A percentile compares a stretch with the other conserved stretches of the same genome.
Conservation (phyloP, 306 rosid species). For the Lablab purpureus region DNA sequence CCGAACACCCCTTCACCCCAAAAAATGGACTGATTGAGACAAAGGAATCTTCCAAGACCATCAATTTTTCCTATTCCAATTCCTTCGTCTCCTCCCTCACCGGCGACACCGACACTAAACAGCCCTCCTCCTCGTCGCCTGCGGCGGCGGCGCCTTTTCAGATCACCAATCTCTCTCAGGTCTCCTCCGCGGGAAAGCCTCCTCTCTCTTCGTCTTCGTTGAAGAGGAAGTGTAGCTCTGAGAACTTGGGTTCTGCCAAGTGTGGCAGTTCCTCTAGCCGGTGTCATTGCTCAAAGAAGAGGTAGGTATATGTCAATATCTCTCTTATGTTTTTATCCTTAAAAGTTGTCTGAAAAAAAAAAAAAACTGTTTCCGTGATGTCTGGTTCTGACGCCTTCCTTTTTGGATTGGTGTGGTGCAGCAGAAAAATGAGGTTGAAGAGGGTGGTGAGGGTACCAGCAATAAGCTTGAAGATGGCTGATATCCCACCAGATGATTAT, state of each 20-base stretch:
- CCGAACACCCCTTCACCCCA: not conserved
- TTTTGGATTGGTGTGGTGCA: not conserved
- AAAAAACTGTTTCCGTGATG: not conserved
- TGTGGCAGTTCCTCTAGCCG: conserved; percentile 73
- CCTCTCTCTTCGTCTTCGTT: conserved; percentile 69
- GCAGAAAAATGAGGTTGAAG: conserved; percentile 72
- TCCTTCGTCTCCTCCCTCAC: conserved; percentile 77
- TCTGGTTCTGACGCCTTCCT: not conserved
- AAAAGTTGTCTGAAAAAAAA: not conserved
- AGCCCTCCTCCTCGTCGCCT: conserved; percentile 63
- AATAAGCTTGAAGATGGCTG: conserved; percentile 83
- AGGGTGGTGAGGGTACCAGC: conserved; percentile 86
- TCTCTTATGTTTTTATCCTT: not conserved
- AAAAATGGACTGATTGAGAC: not conserved
- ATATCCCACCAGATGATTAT: conserved; percentile 93
- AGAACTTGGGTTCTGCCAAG: conserved; percentile 70
- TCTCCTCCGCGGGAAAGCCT: conserved; percentile 62
- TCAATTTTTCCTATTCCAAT: conserved; percentile 66
- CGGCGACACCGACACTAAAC: conserved; percentile 67
- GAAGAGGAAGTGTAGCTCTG: conserved; percentile 87
- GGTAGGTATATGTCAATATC: conserved; percentile 43
- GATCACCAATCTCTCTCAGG: conserved; percentile 69
- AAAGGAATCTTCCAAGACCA: conserved; percentile 66
- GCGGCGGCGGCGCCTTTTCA: conserved; percentile 60
- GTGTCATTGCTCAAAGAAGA: conserved; percentile 87